Conservation (phyloP, 2,329 filamentous ascomycete species). For the Fusarium lyarnte region DNA sequence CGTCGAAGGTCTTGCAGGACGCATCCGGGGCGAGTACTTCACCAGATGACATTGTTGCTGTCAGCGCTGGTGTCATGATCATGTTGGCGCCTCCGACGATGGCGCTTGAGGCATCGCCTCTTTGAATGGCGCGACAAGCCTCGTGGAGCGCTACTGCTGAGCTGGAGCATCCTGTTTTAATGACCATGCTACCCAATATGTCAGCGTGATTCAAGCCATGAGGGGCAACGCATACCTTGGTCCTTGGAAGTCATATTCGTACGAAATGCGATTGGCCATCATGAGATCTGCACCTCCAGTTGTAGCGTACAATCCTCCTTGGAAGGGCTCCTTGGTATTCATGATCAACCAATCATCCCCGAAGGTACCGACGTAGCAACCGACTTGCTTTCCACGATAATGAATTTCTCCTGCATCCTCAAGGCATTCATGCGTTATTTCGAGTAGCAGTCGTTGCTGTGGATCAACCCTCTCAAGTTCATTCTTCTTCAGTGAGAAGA, state of each 20-base stretch:
- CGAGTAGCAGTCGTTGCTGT: background rate
- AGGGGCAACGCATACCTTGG: background rate
- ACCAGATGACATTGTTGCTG: slow-evolving; percentile 1
- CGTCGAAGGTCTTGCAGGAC: slow-evolving; percentile 41
- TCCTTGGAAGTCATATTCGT: slow-evolving; percentile 6
- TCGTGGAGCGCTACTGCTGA: slow-evolving; percentile 15
- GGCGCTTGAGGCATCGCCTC: background rate
- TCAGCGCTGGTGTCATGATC: background rate
- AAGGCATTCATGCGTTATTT: background rate
- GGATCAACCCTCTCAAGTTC: slow-evolving; percentile 2
- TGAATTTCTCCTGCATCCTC: background rate
- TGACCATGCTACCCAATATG: background rate
- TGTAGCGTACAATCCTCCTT: background rate
- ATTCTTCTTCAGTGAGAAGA: background rate
- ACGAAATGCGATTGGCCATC: slow-evolving; percentile 9
- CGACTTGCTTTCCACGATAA: background rate
- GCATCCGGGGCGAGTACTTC: slow-evolving; percentile 51
- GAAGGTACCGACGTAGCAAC: slow-evolving; percentile 8
- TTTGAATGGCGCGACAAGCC: slow-evolving; percentile 12
- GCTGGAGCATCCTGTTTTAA: slow-evolving; percentile 5
- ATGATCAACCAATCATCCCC: slow-evolving; percentile 4
- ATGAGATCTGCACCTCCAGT: slow-evolving; percentile 1
- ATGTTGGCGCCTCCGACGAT: background rate
- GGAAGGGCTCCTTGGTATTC: background rate
- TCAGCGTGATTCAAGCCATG: background rate